Base-by-base conservation (phyloP, 108 stramenopile species). In the Mayamaea pseudoterrestris region DNA sequence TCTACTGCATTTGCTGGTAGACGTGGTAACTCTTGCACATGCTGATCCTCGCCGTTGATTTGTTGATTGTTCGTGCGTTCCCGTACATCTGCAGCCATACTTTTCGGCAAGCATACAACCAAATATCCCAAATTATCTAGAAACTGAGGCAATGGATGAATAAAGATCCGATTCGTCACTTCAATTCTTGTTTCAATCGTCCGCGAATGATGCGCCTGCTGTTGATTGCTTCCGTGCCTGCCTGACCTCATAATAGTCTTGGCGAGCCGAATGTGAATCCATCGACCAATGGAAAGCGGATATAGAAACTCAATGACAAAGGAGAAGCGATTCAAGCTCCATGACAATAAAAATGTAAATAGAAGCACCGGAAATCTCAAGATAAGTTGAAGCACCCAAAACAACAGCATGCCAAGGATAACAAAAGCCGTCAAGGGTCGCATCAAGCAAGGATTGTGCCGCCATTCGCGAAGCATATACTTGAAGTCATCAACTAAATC, bases 231-330 rank as follows among this genome's bases (percentile, higher is more conserved):
- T 11, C 57, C 67, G 5, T 52, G 44, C 6, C 25, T 0, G 20
- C 44, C 22, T 30, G 23, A 30, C 50, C 48, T 76, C 26, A 50
- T 27, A 0, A 46, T 32, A 43, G 41, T 28, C 7, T 50, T 36
- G 44, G 79, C 63, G 7, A 87, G 45, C 9, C 61, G 61, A 26
- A 90, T 45, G 51, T 90, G 87, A 2, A 58, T 78, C 76, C 72
- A 78, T 21, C 73, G 58, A 4, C 71, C 80, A 27, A 90, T 52
- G 21, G 55, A 50, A 30, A 49, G 53, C 2, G 78, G 63, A 58
- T 89, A 84, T 14, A 90, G 36, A 42, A 90, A 90, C 45, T 90
- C 70, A 7, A 90, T 63, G 30, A 80, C 50, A 76, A 78, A 90
- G 1, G 49, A 41, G 11, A 35, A 61, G 16, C 83, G 37, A 30